These are phyloP conservation scores for Flaveria brownii DNA, from an alignment of 129 eudicot species.

Conservation along the genomic window DNA sequence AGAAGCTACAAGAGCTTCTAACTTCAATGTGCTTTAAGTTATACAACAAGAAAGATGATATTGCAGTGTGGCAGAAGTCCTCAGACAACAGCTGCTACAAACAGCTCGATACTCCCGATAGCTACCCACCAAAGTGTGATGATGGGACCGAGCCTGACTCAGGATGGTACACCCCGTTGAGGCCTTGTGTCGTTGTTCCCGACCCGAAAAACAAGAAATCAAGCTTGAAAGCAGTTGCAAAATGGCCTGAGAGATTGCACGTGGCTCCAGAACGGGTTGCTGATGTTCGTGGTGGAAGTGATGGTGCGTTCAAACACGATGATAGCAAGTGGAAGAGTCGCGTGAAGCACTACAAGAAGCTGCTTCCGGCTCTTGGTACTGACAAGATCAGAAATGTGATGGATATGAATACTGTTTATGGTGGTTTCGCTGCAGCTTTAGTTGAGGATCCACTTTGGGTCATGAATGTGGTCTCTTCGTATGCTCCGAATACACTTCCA, in stretches of 20 bases:
- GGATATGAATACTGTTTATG: conserved; percentile 94
- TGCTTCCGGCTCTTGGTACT: conserved; percentile 79
- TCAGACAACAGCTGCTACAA: conserved; percentile 74
- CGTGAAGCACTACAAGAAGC: conserved; percentile 86
- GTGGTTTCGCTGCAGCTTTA: conserved; percentile 91
- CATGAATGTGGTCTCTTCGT: conserved; percentile 93
- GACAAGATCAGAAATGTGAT: conserved; percentile 85
- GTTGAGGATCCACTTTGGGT: conserved; percentile 84
- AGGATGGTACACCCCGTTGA: conserved; percentile 91
- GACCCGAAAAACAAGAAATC: conserved; percentile 54
- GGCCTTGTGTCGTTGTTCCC: conserved; percentile 88
- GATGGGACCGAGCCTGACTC: conserved; percentile 95
- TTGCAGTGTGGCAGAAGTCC: conserved; percentile 90
- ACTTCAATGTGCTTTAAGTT: conserved; percentile 91
- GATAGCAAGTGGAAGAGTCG: conserved; percentile 82
- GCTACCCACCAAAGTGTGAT: conserved; percentile 90
- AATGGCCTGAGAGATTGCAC: conserved; percentile 83
- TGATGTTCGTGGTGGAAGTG: conserved; percentile 83
- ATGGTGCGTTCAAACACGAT: conserved; percentile 74
- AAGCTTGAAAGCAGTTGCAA: conserved; percentile 55
- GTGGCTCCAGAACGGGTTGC: conserved; percentile 77
- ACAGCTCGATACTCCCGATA: conserved; percentile 70
- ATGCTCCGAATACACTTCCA: conserved; percentile 76
- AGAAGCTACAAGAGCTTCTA: conserved; percentile 75
- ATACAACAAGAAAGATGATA: conserved; percentile 87